Conservation (phyloP, 2,329 filamentous ascomycete genomes). For the Penicillium italicum region DNA sequence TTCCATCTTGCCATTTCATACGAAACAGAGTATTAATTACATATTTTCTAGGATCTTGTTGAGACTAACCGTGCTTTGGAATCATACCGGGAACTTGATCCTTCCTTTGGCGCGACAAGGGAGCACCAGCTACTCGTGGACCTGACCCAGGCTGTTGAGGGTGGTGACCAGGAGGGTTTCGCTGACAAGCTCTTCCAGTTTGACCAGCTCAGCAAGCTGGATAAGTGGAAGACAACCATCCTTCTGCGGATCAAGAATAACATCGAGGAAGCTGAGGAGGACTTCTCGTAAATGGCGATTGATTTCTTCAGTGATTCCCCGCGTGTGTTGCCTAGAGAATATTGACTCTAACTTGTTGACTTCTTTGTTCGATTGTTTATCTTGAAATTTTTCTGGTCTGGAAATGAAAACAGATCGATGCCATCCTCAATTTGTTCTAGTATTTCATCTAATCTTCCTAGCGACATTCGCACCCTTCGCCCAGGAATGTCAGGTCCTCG, state of each 20-base stretch:
- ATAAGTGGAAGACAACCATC: slow-evolving; percentile 94
- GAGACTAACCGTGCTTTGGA: slow-evolving; percentile 75
- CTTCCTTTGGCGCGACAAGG: slow-evolving; percentile 69
- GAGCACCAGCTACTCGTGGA: slow-evolving; percentile 80
- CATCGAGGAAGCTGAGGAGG: slow-evolving; percentile 69
- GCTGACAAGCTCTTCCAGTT: slow-evolving; percentile 83
- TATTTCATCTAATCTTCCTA: not conserved
- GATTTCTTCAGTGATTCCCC: slow-evolving; percentile 24
- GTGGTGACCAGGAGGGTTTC: slow-evolving; percentile 76
- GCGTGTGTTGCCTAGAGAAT: slow-evolving; percentile 17
- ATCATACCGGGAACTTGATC: slow-evolving; percentile 75
- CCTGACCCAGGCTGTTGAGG: slow-evolving; percentile 69
- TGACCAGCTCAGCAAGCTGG: slow-evolving; percentile 87
- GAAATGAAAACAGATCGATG: slow-evolving; percentile 4
- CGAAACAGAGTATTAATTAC: not conserved
- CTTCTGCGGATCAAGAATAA: slow-evolving; percentile 77
- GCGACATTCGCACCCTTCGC: not conserved
- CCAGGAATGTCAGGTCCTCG: not conserved
- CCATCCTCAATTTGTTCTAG: not conserved
- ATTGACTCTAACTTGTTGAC: slow-evolving; percentile 11
- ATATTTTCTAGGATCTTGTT: slow-evolving; percentile 61
- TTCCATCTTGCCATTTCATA: not conserved
- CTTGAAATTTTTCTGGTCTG: slow-evolving; percentile 3
- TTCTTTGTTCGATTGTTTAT: slow-evolving; percentile 5
- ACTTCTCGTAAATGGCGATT: slow-evolving; percentile 56